phyloP scores from a whole-genome alignment of 2,329 filamentous ascomycete species.

The Sarocladiaceae sp. region DNA sequence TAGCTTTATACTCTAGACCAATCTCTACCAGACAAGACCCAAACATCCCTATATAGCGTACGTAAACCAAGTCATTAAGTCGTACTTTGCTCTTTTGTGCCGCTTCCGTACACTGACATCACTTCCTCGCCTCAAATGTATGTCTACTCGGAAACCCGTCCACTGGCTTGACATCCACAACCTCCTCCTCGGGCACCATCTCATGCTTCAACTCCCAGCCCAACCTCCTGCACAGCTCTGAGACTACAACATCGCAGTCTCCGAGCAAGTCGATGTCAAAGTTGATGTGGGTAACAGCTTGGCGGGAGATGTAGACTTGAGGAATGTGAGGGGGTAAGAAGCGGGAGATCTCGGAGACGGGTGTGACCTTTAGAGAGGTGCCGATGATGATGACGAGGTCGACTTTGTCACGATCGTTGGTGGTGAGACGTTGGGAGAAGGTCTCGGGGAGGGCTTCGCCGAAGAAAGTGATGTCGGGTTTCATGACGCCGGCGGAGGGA shows the following conservation, averaged over 20 bases:
- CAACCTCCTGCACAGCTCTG: conserved; percentile 76
- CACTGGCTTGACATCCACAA: conserved; percentile 2
- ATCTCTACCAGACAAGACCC: no score
- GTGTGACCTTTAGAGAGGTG: conserved; percentile 91
- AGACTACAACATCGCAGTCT: conserved; percentile 86
- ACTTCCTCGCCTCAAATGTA: conserved; percentile 8
- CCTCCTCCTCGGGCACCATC: conserved; percentile 70
- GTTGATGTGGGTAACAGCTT: conserved; percentile 81
- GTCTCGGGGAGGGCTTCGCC: conserved; percentile 82
- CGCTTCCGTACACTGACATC: not conserved
- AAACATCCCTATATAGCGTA: no score
- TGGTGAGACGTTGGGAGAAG: conserved; percentile 77
- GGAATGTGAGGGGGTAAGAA: conserved; percentile 75
- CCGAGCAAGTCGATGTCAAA: conserved; percentile 97
- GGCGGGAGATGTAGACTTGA: conserved; percentile 85
- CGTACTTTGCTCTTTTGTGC: no score
- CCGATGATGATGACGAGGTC: conserved; percentile 96
- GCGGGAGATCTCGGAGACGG: conserved; percentile 86
- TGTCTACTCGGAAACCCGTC: conserved; percentile 5
- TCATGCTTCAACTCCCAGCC: conserved; percentile 79
- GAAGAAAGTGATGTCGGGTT: conserved; percentile 97
- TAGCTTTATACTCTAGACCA: no score
- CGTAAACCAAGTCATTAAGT: no score
- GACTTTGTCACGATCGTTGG: conserved; percentile 72
- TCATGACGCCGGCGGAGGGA: conserved; percentile 76